These are phyloP conservation scores for Kluyveromyces wickerhamii DNA, from an alignment of 805 yeast species.

Conservation along the genomic window DNA sequence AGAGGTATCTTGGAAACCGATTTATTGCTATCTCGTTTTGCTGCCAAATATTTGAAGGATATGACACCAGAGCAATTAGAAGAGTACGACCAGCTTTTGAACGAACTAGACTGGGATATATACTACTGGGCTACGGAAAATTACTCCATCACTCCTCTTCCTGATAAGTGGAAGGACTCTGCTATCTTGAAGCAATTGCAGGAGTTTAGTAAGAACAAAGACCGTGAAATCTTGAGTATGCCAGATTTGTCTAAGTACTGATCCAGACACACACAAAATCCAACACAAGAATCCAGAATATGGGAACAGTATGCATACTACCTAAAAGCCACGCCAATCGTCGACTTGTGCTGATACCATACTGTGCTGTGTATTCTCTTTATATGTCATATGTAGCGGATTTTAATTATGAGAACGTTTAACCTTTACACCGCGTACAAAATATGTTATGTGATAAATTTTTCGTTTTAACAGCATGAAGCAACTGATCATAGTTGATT, in stretches of 20 bases:
- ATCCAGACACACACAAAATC: no score
- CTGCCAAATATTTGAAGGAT: conserved; percentile 56
- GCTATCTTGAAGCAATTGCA: conserved; percentile 58
- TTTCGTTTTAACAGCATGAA: no score
- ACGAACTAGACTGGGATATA: conserved; percentile 98
- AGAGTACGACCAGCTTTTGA: conserved; percentile 79
- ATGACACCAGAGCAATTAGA: conserved; percentile 61
- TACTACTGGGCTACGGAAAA: conserved; percentile 95
- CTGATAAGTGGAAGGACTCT: conserved; percentile 74
- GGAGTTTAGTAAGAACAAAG: conserved; percentile 64
- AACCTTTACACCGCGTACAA: no score
- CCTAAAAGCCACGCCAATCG: no score
- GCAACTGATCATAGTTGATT: no score
- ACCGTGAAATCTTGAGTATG: conserved; percentile 74
- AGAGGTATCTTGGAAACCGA: conserved; percentile 95
- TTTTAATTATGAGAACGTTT: no score
- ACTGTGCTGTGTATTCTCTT: no score
- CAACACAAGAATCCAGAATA: no score
- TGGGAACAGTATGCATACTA: no score
- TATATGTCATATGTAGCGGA: no score
- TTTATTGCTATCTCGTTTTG: conserved; percentile 74
- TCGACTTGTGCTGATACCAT: no score
- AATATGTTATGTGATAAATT: no score
- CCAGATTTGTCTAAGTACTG: conserved; percentile 46
- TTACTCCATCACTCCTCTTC: conserved; percentile 73